These are phyloP conservation scores for Penicillium decumbens DNA, from an alignment of 2,329 filamentous ascomycete species.

Conservation along the genomic window DNA sequence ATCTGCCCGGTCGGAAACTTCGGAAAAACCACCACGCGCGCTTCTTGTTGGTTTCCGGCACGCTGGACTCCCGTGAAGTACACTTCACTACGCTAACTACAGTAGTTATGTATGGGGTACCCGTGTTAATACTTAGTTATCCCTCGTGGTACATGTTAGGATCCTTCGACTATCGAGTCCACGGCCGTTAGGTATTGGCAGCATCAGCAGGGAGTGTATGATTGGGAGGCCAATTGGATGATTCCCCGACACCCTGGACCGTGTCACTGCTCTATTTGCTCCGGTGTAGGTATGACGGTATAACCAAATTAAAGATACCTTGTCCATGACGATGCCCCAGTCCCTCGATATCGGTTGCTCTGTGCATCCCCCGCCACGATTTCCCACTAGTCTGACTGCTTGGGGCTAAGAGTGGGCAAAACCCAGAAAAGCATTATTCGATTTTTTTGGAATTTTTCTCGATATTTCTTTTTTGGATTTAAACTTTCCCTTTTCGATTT, in stretches of 20 bases:
- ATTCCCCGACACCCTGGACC: constrained; percentile 11
- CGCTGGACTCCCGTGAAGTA: not conserved
- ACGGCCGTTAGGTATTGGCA: not conserved
- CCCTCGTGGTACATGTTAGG: not conserved
- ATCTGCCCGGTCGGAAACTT: constrained; percentile 16
- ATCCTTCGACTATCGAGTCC: not conserved
- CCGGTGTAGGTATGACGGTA: not conserved
- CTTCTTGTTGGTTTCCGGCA: constrained; percentile 11
- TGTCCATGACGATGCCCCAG: constrained; percentile 2
- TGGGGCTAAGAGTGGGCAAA: constrained; percentile 6
- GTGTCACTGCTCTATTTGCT: constrained; percentile 13
- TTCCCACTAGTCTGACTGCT: constrained; percentile 23
- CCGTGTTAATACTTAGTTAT: not conserved
- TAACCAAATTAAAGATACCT: not conserved
- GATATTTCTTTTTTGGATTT: not conserved
- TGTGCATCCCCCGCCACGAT: constrained; percentile 27
- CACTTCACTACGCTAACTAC: not conserved
- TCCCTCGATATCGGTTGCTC: constrained; percentile 14
- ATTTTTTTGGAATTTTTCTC: not conserved
- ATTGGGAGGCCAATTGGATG: not conserved
- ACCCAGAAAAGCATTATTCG: constrained; percentile 2
- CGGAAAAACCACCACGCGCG: constrained; percentile 11
- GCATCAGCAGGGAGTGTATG: not conserved
- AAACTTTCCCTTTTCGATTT: not conserved
- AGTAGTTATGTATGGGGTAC: not conserved